These are phyloP conservation scores for Auricularia sp. DNA, from an alignment of 768 basidiomycete genomes.

Conservation along the genomic window DNA sequence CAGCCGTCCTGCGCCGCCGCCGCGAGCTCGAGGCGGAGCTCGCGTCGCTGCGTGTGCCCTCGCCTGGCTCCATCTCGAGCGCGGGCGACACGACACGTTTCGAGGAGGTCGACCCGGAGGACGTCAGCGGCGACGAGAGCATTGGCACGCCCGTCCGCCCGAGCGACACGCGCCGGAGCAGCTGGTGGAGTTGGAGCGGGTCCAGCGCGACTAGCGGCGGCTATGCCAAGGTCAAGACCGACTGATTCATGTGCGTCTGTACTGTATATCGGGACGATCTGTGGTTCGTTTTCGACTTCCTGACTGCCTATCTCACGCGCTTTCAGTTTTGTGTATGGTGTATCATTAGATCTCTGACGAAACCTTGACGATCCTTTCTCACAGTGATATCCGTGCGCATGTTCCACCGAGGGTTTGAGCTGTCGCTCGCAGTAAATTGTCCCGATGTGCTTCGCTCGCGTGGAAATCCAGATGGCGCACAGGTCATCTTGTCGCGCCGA, in stretches of 20 bases:
- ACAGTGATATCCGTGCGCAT: too few relatives aligned
- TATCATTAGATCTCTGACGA: too few relatives aligned
- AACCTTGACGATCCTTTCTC: too few relatives aligned
- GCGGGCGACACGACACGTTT: background rate
- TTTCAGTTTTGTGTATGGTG: too few relatives aligned
- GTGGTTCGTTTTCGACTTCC: background rate
- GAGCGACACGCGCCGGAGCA: background rate
- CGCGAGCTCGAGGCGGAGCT: conserved; percentile 50
- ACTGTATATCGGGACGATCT: background rate
- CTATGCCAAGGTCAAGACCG: background rate
- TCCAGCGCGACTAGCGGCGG: background rate
- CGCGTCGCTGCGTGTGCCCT: conserved; percentile 30
- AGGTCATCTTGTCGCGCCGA: too few relatives aligned
- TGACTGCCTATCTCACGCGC: too few relatives aligned
- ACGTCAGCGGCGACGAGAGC: background rate
- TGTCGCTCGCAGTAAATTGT: too few relatives aligned
- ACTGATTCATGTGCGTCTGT: background rate
- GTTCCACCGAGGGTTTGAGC: too few relatives aligned
- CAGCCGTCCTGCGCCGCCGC: conserved; percentile 33
- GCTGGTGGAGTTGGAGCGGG: background rate
- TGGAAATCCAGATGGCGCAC: too few relatives aligned
- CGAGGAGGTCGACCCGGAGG: background rate
- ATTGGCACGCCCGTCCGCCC: background rate
- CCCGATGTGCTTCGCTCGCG: too few relatives aligned
- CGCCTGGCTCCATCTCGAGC: background rate